These are phyloP conservation scores for Flueggea neowawraea DNA, from an alignment of 441 rosid species.

Conservation along the genomic window DNA sequence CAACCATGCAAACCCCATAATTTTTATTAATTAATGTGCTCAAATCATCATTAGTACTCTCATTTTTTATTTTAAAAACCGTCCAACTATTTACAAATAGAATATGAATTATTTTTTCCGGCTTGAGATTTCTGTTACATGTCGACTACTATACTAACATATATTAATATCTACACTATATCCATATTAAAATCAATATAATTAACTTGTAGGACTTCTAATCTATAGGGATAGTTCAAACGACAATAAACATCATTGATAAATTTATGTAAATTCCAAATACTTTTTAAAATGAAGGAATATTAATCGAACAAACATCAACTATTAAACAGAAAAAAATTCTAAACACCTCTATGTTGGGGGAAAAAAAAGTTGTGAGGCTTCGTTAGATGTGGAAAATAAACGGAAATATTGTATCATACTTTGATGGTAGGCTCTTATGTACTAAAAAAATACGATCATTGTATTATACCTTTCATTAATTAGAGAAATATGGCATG, in stretches of 20 bases:
- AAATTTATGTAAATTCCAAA: not conserved
- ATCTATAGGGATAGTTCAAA: too few species aligned
- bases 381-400: constrained; percentile 11
- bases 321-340: too few species aligned
- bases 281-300: constrained; percentile 1
- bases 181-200: too few species aligned
- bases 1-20: constrained; percentile 13
- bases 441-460: constrained; percentile 2
- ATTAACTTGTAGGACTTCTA: too few species aligned
- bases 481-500: constrained; percentile 1
- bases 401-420: not conserved
- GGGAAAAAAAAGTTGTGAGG: not conserved
- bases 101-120: too few species aligned
- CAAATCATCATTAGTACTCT: constrained; percentile 1
- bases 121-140: too few species aligned
- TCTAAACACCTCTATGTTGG: too few species aligned
- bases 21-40: not conserved
- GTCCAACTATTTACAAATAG: too few species aligned
- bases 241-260: not conserved
- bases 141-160: too few species aligned
- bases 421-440: constrained; percentile 2
- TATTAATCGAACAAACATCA: too few species aligned
- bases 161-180: too few species aligned
- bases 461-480: constrained; percentile 1
- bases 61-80: too few species aligned